Base-by-base conservation (phyloP, 331 rosid genomes). In the Cydonia oblonga region DNA sequence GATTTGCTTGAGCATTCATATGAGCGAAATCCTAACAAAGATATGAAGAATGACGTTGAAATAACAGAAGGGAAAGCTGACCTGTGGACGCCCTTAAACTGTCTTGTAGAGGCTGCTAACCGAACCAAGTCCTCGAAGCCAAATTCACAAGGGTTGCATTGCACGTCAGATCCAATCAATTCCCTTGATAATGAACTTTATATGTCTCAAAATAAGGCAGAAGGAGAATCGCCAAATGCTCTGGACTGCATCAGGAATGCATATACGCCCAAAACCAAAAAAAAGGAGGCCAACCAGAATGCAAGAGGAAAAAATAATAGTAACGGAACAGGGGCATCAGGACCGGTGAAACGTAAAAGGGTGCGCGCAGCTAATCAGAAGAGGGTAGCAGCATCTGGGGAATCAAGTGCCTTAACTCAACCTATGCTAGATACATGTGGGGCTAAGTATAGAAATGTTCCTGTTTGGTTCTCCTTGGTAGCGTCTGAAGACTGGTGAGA, bases 21-120 rank as follows among this genome's bases (percentile, higher is more conserved):
- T 77, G 85, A 81, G 81, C 80, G 70, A 71, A 82, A 66, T 77
- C 78, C 68, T 70, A 77, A 65, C 54, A 84, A 73, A 76, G 89
- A 80, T 58, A 51, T 35, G 15, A 82, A 84, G 67, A 77, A 77
- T 68, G 76, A 76, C 60, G 79, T 72, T 33, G 93, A 86, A 69
- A 76, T 74, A 68, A 68, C 53, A 58, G 97, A 93, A 73, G 97
- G 96, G 53, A 93, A 93, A 83, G 88, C 74, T 46, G 98, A 93
- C 83, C 88, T 93, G 69, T 93, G 98, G 98, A 93, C 96, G 19
- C 98, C 98, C 8, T 88, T 93, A 83, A 89, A 89, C 86, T 93
- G 98, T 81, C 97, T 93, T 49, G 96, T 93, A 59, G 98, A 93
- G 84, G 97, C 92, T 53, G 98, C 98, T 63, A 93, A 93, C 78